Conservation (phyloP, 306 rosid genomes). For the Lablab purpureus region DNA sequence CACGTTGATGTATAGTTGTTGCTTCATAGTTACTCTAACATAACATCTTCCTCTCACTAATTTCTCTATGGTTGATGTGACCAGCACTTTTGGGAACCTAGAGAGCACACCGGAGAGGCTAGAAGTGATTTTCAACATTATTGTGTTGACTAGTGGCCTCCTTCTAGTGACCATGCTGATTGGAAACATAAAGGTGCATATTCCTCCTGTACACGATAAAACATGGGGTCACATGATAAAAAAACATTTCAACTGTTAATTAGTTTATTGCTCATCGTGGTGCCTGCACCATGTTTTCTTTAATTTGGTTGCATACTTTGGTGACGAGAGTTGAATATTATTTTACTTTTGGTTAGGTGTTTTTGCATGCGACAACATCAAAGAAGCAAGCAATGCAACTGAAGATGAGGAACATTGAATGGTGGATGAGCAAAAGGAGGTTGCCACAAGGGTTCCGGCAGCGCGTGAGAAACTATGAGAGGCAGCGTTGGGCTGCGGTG, state of each 20-base stretch:
- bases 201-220: too few species aligned
- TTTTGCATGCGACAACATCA: constrained; percentile 88
- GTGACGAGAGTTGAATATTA: not conserved
- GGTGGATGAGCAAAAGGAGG: constrained; percentile 95
- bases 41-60: not conserved
- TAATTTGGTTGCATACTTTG: not conserved
- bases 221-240: not conserved
- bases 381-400: constrained; percentile 93
- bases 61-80: constrained; percentile 22
- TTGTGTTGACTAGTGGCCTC: constrained; percentile 89
- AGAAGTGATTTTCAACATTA: constrained; percentile 89
- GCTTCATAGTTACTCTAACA: constrained; percentile 37
- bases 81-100: constrained; percentile 91
- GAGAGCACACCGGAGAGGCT: constrained; percentile 90
- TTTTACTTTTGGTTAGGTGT: constrained; percentile 60
- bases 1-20: not conserved
- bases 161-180: constrained; percentile 93
- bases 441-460: constrained; percentile 79
- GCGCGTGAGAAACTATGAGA: constrained; percentile 84
- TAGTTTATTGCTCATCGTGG: not conserved
- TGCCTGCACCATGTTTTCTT: too few species aligned
- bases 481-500: constrained; percentile 91
- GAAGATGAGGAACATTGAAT: constrained; percentile 91
- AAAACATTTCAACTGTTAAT: not conserved
- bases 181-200: constrained; percentile 87